Conservation (phyloP, 345 rosid genomes). For the Rhizophora apiculata region DNA sequence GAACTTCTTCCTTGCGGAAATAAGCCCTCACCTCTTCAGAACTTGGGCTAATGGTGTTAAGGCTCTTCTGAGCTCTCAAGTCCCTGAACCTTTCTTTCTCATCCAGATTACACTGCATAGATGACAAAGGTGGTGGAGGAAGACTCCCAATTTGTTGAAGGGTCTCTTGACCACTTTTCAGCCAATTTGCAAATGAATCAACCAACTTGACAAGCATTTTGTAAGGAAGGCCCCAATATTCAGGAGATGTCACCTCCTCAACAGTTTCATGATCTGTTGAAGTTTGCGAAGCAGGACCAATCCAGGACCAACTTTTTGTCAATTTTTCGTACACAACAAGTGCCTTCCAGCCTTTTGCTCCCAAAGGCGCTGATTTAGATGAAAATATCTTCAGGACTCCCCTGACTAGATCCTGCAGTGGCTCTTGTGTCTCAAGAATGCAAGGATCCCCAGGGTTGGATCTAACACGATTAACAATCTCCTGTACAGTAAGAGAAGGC, state of each 20-base stretch:
- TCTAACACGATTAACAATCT: constrained; percentile 82
- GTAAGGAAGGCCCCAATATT: constrained; percentile 89
- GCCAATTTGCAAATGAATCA: constrained; percentile 96
- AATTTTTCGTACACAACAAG: constrained; percentile 78
- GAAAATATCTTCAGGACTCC: constrained; percentile 91
- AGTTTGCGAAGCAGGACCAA: constrained; percentile 61
- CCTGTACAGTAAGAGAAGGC: constrained; percentile 77
- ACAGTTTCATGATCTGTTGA: constrained; percentile 56
- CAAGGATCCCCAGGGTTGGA: constrained; percentile 94
- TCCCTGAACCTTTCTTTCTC: constrained; percentile 98
- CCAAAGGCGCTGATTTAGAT: constrained; percentile 90
- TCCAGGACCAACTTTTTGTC: constrained; percentile 90
- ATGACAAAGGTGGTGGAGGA: constrained; percentile 82
- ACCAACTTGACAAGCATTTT: constrained; percentile 97
- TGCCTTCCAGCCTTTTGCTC: constrained; percentile 96
- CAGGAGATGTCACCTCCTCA: constrained; percentile 94
- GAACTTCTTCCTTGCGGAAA: constrained; percentile 84
- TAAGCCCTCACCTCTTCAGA: constrained; percentile 84
- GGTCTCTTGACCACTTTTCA: constrained; percentile 90
- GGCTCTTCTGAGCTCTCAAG: constrained; percentile 98
- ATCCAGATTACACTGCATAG: constrained; percentile 78
- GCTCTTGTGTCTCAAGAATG: constrained; percentile 93
- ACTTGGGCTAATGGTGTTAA: constrained; percentile 76
- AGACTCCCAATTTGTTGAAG: constrained; percentile 95
- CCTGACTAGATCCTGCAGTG: constrained; percentile 91